Percentiles rank a stretch among this genome's conserved stretches.
Conservation (phyloP, 306 rosid genomes). For the Coriaria nepalensis region DNA sequence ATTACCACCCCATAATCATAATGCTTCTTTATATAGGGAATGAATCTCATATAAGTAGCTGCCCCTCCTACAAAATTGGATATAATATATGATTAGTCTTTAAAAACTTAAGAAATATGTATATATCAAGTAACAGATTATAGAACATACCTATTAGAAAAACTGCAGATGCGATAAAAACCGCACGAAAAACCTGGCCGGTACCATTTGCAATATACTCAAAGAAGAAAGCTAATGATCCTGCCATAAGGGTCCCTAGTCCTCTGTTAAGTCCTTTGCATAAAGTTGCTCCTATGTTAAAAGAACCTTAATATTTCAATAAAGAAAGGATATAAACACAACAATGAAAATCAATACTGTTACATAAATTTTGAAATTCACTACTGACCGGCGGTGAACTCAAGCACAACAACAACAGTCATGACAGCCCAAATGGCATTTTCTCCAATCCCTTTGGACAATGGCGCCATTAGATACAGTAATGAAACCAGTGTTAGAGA, state of each 20-base stretch:
- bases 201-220: constrained; percentile 38
- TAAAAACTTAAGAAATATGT: background rate
- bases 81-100: too few species aligned
- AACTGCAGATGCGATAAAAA: constrained; percentile 70
- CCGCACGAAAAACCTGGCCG: constrained; percentile 34
- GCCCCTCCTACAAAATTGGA: constrained; percentile 46
- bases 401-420: constrained; percentile 93
- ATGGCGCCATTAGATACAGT: constrained; percentile 62
- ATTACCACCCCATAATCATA: constrained; percentile 85
- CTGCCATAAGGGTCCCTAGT: constrained; percentile 76
- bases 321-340: background rate
- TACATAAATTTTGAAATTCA: background rate
- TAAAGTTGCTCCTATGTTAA: constrained; percentile 66
- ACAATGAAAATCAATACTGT: background rate
- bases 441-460: constrained; percentile 46
- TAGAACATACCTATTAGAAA: constrained; percentile 47
- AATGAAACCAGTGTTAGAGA: constrained; percentile 63
- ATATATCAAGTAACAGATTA: background rate
- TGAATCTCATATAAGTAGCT: constrained; percentile 74
- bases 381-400: constrained; percentile 71
- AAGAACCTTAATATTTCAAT: background rate
- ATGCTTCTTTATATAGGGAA: constrained; percentile 82
- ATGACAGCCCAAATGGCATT: constrained; percentile 91
- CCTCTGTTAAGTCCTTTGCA: constrained; percentile 98
- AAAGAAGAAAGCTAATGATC: constrained; percentile 59